Base-by-base conservation (phyloP, 306 rosid species). In the Begonia masoniana region DNA sequence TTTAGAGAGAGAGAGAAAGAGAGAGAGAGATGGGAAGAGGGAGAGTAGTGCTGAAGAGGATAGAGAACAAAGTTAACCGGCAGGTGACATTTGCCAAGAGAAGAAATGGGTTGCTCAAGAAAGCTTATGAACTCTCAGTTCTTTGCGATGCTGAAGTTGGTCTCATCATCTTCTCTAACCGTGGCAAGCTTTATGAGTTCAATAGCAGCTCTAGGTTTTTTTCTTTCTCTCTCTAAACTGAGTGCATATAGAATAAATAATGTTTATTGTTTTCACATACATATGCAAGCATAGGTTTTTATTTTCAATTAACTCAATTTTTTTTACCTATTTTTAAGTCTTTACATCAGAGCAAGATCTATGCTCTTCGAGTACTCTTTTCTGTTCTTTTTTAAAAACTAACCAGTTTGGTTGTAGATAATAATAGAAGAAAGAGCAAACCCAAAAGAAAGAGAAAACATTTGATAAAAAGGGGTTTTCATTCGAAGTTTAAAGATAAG, bases 131-230 rank as follows among this genome's bases (percentile, higher is more conserved):
- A 68, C 96, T 87, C 66, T 81, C 94, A 2, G 70, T 83, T 14
- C 96, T 87, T 53, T 87, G 96, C 56, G 96, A 87, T 69, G 94
- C 89, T 63, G 96, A 88, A 70, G 80, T 84, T 77, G 85, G 87
- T 42, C 92, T 88, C 52, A 84, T 88, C 73, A 79, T 88, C 72
- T 88, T 88, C 80, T 88, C 96, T 43, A 79, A 57, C 66, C 85
- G 92, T 63, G 96, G 94, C 47, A 88, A 88, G 56, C 94, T 88
- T 64, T 88, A 74, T 73, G 96, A 88, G 74, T 88, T 88, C 80
- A 79, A 77, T 56, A 81, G 94, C 76, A 62, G 74, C 61, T 47
- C 78, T 41, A 72, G 91, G 96, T 87, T 16, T 9, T n/a, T 12
- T 10, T 39, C 11, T 24, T 7, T 35, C 7, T 48, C 41, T 62